Conservation (phyloP, 2,329 filamentous ascomycete genomes). For the Cercospora zeina region DNA sequence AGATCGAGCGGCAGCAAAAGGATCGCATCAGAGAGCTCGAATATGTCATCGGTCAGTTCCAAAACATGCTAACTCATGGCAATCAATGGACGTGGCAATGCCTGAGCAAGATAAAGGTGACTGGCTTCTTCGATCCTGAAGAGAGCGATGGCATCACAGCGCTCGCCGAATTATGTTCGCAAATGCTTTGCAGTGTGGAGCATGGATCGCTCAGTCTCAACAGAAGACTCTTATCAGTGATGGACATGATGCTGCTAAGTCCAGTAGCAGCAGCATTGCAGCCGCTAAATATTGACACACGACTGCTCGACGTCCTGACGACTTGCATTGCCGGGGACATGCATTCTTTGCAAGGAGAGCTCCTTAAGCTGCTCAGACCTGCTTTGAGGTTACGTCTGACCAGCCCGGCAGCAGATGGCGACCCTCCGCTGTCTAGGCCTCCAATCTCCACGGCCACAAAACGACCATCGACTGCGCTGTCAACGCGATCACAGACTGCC, state of each 20-base stretch:
- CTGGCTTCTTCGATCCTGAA: not conserved
- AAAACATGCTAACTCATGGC: conserved; percentile 68
- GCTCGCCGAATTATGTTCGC: conserved; percentile 31
- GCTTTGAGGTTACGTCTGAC: conserved; percentile 62
- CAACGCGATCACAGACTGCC: conserved; percentile 11
- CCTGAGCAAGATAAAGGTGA: conserved; percentile 21
- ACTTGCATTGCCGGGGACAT: conserved; percentile 28
- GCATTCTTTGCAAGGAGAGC: conserved; percentile 45
- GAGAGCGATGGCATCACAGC: conserved; percentile 26
- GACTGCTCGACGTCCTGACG: conserved; percentile 32
- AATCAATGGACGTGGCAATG: conserved; percentile 34
- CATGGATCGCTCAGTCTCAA: conserved; percentile 24
- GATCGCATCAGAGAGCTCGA: conserved; percentile 19
- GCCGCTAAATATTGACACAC: conserved; percentile 32
- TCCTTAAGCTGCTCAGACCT: conserved; percentile 76
- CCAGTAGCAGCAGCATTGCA: conserved; percentile 26
- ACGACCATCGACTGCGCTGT: conserved; percentile 7
- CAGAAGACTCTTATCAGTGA: conserved; percentile 24
- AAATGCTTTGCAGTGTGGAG: conserved; percentile 27
- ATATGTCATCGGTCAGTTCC: conserved; percentile 68
- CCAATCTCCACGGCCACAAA: conserved; percentile 8
- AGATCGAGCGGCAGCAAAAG: conserved; percentile 12
- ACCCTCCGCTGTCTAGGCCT: not conserved
- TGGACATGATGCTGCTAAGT: conserved; percentile 31
- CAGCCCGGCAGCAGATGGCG: not conserved